A percentile compares a stretch with the other conserved stretches of the same genome.
These are phyloP conservation scores for Myxozyma mucilagina DNA, from an alignment of 805 yeast genomes.

Conservation along the genomic window DNA sequence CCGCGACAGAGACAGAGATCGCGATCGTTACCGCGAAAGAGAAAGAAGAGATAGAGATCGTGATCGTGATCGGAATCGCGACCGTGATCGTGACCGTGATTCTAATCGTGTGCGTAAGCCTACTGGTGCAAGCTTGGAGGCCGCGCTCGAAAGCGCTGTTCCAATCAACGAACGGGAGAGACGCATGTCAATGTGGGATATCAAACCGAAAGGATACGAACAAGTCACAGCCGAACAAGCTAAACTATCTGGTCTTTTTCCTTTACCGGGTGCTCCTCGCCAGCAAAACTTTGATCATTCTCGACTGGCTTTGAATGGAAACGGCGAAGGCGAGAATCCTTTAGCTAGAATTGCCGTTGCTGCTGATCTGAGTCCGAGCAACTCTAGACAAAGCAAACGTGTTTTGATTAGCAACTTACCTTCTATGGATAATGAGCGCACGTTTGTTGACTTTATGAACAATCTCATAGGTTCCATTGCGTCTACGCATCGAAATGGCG, in stretches of 20 bases:
- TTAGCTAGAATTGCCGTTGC: conserved; percentile 20
- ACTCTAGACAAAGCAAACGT: conserved; percentile 31
- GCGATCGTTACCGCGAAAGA: conserved; percentile 6
- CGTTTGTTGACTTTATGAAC: conserved; percentile 24
- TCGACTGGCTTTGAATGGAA: conserved; percentile 9
- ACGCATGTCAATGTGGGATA: conserved; percentile 64
- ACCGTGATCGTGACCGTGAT: conserved; percentile 16
- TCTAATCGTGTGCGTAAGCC: neutral
- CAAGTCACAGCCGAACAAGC: conserved; percentile 73
- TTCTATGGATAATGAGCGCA: conserved; percentile 7
- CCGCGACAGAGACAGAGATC: conserved; percentile 21
- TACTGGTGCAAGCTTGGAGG: conserved; percentile 15
- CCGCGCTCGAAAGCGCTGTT: conserved; percentile 44
- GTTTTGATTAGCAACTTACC: conserved; percentile 28
- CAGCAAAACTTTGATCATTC: conserved; percentile 25
- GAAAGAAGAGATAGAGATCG: conserved; percentile 11
- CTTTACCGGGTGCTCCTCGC: conserved; percentile 63
- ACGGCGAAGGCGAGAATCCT: conserved; percentile 6
- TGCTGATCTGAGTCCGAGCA: conserved; percentile 25
- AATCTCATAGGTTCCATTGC: conserved; percentile 25
- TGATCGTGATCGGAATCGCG: conserved; percentile 29
- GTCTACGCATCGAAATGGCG: neutral
- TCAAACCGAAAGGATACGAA: conserved; percentile 70
- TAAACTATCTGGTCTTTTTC: conserved; percentile 75
- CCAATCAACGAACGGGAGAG: conserved; percentile 56